Conservation (phyloP, 2,329 filamentous ascomycete genomes). For the Aspergillus sp. region DNA sequence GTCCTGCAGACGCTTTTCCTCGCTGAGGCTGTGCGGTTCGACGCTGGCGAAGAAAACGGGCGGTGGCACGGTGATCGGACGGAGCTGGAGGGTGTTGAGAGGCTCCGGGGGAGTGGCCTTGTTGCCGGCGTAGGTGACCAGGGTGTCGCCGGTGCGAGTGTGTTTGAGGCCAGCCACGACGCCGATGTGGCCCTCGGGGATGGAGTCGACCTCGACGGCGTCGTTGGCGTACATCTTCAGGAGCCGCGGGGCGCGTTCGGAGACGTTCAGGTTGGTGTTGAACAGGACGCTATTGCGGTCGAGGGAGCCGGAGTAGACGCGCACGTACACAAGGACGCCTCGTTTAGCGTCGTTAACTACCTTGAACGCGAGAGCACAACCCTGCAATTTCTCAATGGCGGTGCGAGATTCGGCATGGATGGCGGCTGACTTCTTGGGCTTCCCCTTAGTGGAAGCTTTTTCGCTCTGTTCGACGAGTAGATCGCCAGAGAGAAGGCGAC, state of each 20-base stretch:
- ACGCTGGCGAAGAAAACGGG: slow-evolving; percentile 97
- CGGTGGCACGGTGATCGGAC: slow-evolving; percentile 84
- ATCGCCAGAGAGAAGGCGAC: slow-evolving; percentile 47
- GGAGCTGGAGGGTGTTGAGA: slow-evolving; percentile 73
- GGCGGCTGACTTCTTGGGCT: slow-evolving; percentile 38
- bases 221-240: slow-evolving; percentile 88
- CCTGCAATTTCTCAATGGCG: slow-evolving; percentile 61
- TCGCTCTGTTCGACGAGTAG: slow-evolving; percentile 36
- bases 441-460: slow-evolving; percentile 35
- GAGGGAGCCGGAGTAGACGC: slow-evolving; percentile 83
- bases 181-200: slow-evolving; percentile 86
- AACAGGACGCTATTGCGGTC: slow-evolving; percentile 72
- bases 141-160: slow-evolving; percentile 89
- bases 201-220: slow-evolving; percentile 76
- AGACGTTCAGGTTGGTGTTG: slow-evolving; percentile 80
- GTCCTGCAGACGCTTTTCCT: slow-evolving; percentile 75
- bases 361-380: slow-evolving; percentile 79
- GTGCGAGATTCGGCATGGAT: slow-evolving; percentile 45
- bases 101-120: slow-evolving; percentile 65
- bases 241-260: slow-evolving; percentile 75
- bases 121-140: slow-evolving; percentile 69
- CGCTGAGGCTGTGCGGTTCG: slow-evolving; percentile 72
- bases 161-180: slow-evolving; percentile 87
- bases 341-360: slow-evolving; percentile 84
- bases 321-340: slow-evolving; percentile 85